phyloP scores from a whole-genome alignment of 805 yeast species.

The Starmerella stellata region DNA sequence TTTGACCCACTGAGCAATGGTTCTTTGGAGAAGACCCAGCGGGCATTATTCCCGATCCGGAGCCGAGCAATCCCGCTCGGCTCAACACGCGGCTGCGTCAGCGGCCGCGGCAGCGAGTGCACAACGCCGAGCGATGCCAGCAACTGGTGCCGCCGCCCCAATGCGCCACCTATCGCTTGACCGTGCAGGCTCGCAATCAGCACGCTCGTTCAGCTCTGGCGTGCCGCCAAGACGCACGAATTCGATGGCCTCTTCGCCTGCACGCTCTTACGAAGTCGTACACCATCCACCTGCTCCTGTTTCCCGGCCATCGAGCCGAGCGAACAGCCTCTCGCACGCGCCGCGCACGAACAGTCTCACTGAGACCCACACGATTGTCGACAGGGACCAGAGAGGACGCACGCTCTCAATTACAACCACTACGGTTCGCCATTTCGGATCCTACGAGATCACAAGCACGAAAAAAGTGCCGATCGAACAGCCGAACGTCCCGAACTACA shows the following conservation, averaged over 20 bases:
- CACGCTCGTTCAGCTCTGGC: conserved; percentile 10
- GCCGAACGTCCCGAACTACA: not conserved
- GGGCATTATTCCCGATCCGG: conserved; percentile 15
- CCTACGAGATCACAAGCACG: conserved; percentile 22
- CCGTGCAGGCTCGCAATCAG: conserved; percentile 15
- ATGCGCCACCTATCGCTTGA: conserved; percentile 22
- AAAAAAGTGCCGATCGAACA: conserved; percentile 17
- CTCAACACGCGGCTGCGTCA: conserved; percentile 29
- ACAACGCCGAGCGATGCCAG: conserved; percentile 15
- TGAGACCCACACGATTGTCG: conserved; percentile 18
- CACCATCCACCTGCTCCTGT: conserved; percentile 2
- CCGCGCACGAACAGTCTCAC: conserved; percentile 18
- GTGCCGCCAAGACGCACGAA: conserved; percentile 12
- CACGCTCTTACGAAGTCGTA: conserved; percentile 7
- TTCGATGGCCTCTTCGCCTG: conserved; percentile 11
- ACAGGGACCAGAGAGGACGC: conserved; percentile 20
- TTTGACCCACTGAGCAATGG: too few relatives aligned
- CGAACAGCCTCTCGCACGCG: conserved; percentile 4
- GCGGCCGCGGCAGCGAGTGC: conserved; percentile 39
- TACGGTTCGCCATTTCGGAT: conserved; percentile 23
- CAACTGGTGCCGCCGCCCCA: conserved; percentile 25
- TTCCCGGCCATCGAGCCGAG: conserved; percentile 10
- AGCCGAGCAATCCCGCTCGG: conserved; percentile 21
- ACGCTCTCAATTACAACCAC: conserved; percentile 25
- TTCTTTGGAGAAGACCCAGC: conserved; percentile 14